Percentiles rank a stretch among this genome's conserved stretches.
phyloP scores from a whole-genome alignment of 2,329 filamentous ascomycete genomes.

The Botryosphaeria agaves region DNA sequence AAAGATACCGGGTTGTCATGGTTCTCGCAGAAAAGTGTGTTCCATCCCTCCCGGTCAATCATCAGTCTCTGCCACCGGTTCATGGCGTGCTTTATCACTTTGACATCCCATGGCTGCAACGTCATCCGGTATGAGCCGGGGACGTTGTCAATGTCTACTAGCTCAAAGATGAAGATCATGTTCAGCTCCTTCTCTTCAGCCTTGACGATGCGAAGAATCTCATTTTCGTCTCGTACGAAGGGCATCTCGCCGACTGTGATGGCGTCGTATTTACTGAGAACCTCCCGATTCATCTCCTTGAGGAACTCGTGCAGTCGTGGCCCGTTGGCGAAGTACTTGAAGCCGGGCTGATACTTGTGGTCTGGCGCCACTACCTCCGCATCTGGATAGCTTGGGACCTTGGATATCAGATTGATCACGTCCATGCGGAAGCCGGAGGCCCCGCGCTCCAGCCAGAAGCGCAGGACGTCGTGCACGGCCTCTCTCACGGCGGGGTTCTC shows the following conservation, averaged over 20 bases:
- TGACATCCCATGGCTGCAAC: slow-evolving; percentile 22
- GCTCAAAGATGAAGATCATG: slow-evolving; percentile 32
- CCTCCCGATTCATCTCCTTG: slow-evolving; percentile 31
- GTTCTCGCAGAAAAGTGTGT: slow-evolving; percentile 34
- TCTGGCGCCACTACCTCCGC: slow-evolving; percentile 22
- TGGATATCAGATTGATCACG: slow-evolving; percentile 31
- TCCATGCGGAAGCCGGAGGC: slow-evolving; percentile 30
- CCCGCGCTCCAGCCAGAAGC: slow-evolving; percentile 30
- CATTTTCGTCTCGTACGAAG: slow-evolving; percentile 25
- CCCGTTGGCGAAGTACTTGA: slow-evolving; percentile 36
- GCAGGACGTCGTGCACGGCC: slow-evolving; percentile 28
- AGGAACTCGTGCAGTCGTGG: slow-evolving; percentile 41
- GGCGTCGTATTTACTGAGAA: slow-evolving; percentile 38
- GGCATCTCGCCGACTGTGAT: slow-evolving; percentile 47
- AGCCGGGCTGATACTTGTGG: slow-evolving; percentile 28
- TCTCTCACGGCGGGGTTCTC: slow-evolving; percentile 25
- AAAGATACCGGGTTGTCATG: slow-evolving; percentile 36
- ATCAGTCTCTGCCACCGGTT: slow-evolving; percentile 30
- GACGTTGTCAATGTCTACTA: slow-evolving; percentile 22
- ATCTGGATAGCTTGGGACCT: slow-evolving; percentile 23
- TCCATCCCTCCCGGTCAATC: slow-evolving; percentile 31
- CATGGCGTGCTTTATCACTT: slow-evolving; percentile 23
- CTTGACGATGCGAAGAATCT: slow-evolving; percentile 24
- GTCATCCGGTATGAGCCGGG: slow-evolving; percentile 16
- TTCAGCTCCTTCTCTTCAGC: slow-evolving; percentile 23